phyloP scores from a whole-genome alignment of 306 rosid species.

The Argentina anserina region DNA sequence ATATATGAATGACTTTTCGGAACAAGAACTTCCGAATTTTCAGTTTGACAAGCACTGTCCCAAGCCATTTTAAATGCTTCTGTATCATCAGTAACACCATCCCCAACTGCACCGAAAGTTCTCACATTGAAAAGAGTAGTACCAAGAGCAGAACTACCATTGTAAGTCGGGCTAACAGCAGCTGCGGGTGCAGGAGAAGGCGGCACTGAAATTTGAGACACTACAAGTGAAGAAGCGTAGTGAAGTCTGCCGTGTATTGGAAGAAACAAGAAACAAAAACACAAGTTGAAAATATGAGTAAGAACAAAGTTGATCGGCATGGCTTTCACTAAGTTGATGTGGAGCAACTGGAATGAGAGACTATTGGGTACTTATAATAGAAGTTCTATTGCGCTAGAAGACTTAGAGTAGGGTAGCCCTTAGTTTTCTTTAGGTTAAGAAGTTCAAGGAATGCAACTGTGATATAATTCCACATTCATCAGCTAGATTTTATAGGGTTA shows the following conservation, averaged over 20 bases:
- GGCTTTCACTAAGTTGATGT: neutral
- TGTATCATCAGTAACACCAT: slow-evolving; percentile 55
- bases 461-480: slow-evolving; percentile 28
- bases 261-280: slow-evolving; percentile 15
- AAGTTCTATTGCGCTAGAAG: neutral
- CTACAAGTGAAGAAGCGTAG: neutral
- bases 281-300: slow-evolving; percentile 2
- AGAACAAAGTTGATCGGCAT: slow-evolving; percentile 8
- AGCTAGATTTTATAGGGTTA: slow-evolving; percentile 27
- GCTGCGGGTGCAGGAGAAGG: slow-evolving; percentile 28
- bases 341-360: slow-evolving; percentile 9
- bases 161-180: slow-evolving; percentile 17
- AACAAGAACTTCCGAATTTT: slow-evolving; percentile 37
- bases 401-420: slow-evolving; percentile 1
- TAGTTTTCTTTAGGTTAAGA: slow-evolving; percentile 7
- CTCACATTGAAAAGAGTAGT: slow-evolving; percentile 32
- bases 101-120: slow-evolving; percentile 61
- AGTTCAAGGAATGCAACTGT: slow-evolving; percentile 23
- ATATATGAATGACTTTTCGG: slow-evolving; percentile 41
- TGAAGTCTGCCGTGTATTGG: slow-evolving; percentile 10
- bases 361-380: slow-evolving; percentile 14
- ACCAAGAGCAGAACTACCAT: neutral
- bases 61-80: slow-evolving; percentile 57
- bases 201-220: slow-evolving; percentile 27
- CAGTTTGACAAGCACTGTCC: slow-evolving; percentile 55